Percentiles rank a stretch among this genome's conserved stretches.
Evolutionary conservation across 1,139 yeast genomes (phyloP).

Genomic region (Magnusiomyces fungicola): DNA sequence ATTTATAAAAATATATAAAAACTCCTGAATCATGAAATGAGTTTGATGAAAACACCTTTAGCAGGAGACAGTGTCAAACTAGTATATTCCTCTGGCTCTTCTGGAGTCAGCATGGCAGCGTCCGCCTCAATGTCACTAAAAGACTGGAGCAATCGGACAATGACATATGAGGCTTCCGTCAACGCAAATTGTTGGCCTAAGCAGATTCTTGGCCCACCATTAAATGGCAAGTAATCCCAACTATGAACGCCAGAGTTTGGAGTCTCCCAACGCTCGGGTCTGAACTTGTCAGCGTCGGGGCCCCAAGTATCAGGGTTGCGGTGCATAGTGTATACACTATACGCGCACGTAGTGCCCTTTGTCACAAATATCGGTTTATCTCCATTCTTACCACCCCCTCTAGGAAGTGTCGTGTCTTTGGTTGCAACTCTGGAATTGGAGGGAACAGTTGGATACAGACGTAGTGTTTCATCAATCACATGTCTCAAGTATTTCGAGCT

Average conservation of each 20-base stretch:
- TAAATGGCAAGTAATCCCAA: conserved; percentile 38
- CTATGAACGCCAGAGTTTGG: conserved; percentile 20
- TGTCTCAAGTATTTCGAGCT: conserved; percentile 28
- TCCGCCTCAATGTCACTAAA: conserved; percentile 18
- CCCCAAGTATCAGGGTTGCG: conserved; percentile 42
- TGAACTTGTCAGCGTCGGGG: conserved; percentile 41
- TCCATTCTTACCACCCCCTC: conserved; percentile 44
- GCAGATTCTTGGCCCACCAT: conserved; percentile 56
- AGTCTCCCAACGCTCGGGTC: conserved; percentile 46
- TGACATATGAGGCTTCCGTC: conserved; percentile 46
- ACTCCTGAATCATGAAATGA: not conserved
- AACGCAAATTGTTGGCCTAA: conserved; percentile 54
- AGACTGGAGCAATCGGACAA: conserved; percentile 39
- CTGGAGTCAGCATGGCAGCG: not conserved
- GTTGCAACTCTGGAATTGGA: conserved; percentile 23
- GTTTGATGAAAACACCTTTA: not conserved
- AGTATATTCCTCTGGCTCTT: not conserved
- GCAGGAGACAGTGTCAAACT: conserved; percentile 1
- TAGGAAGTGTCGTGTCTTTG: conserved; percentile 38
- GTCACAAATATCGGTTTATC: conserved; percentile 39
- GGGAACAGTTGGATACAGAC: conserved; percentile 27
- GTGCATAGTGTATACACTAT: conserved; percentile 41
- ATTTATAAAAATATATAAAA: no score
- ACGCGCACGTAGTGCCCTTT: conserved; percentile 43
- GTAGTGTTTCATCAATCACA: conserved; percentile 24